Percentiles rank a stretch among this genome's conserved stretches.
Evolutionary conservation across 2,329 filamentous ascomycete species (phyloP).

Genomic region (Verticillium klebahnii): DNA sequence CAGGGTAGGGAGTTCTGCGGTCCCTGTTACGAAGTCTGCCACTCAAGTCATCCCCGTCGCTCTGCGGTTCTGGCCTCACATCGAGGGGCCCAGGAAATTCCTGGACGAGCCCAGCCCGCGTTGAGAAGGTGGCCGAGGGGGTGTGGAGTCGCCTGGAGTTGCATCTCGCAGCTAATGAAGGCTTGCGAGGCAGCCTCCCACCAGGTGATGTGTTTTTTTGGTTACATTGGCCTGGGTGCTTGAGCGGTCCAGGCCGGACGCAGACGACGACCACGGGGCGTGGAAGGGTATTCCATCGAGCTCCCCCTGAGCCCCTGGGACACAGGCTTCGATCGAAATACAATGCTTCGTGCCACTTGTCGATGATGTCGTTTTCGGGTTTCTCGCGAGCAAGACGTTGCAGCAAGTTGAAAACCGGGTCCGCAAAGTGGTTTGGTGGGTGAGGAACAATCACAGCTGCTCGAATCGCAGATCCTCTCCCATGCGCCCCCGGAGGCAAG

Average conservation of each 20-base stretch:
- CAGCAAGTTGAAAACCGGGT: no score
- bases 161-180: not conserved
- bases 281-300: no score
- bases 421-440: no score
- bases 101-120: not conserved
- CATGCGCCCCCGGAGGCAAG: no score
- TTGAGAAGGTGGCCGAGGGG: not conserved
- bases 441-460: no score
- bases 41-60: not conserved
- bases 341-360: no score
- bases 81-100: not conserved
- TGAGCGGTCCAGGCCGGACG: not conserved
- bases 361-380: no score
- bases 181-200: not conserved
- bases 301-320: no score
- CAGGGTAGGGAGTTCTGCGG: not conserved
- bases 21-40: not conserved
- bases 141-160: not conserved
- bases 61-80: not conserved
- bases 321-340: no score
- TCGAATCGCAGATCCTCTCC: no score
- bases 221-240: not conserved
- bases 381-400: no score
- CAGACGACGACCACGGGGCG: not conserved
- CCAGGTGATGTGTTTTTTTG: not conserved